Percentiles rank a stretch among this genome's conserved stretches.
Evolutionary conservation across 108 stramenopile species (phyloP).

Genomic region (Nitzschia sp.): DNA sequence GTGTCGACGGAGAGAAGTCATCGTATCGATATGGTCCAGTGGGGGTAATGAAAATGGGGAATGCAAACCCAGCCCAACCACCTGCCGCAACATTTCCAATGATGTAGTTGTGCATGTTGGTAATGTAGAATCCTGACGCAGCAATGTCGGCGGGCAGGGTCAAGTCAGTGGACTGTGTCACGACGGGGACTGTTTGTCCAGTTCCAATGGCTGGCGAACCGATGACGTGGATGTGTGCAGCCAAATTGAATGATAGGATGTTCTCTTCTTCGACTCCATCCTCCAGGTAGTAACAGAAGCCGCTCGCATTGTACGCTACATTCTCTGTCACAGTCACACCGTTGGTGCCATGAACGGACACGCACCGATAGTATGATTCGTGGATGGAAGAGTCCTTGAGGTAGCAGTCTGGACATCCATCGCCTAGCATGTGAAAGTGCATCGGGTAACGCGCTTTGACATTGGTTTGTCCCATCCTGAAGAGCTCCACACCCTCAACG

Average conservation of each 20-base stretch:
- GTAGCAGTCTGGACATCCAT: slow-evolving; percentile 38
- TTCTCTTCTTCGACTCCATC: slow-evolving; percentile 57
- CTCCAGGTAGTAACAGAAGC: slow-evolving; percentile 54
- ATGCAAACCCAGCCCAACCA: slow-evolving; percentile 50
- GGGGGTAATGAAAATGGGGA: slow-evolving; percentile 31
- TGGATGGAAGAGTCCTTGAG: slow-evolving; percentile 42
- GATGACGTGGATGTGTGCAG: slow-evolving; percentile 49
- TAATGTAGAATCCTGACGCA: slow-evolving; percentile 47
- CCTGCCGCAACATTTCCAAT: slow-evolving; percentile 48
- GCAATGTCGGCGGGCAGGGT: slow-evolving; percentile 43
- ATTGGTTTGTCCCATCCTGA: slow-evolving; percentile 61
- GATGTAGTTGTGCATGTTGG: slow-evolving; percentile 47
- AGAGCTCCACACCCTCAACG: slow-evolving; percentile 45
- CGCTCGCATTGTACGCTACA: slow-evolving; percentile 55
- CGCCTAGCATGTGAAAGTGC: slow-evolving; percentile 43
- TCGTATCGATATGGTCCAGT: slow-evolving; percentile 22
- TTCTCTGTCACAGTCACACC: slow-evolving; percentile 21
- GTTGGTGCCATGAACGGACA: slow-evolving; percentile 7
- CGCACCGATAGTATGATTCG: slow-evolving; percentile 47
- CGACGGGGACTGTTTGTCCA: background rate
- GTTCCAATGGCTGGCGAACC: slow-evolving; percentile 8
- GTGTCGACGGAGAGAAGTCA: slow-evolving; percentile 15
- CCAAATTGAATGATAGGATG: slow-evolving; percentile 46
- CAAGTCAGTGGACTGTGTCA: slow-evolving; percentile 32
- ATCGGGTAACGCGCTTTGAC: slow-evolving; percentile 50